Base-by-base conservation (phyloP, 148 eudicot genomes). In the Fagopyrum esculentum region DNA sequence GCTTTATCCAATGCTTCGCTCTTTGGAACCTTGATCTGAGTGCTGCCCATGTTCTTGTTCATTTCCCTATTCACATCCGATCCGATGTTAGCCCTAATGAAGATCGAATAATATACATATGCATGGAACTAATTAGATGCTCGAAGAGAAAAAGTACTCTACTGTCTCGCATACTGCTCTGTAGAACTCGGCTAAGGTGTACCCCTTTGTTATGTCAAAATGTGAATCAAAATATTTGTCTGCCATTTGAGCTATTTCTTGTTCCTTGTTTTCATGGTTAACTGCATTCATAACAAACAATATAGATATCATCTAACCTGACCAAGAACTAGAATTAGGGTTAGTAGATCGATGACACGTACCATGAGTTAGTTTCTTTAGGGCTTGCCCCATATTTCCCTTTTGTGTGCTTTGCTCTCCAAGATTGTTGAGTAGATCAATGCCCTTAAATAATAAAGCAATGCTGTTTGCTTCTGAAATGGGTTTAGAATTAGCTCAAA, bases 21-120 rank as follows among this genome's bases (percentile, higher is more conserved):
- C 19, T 71, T 77, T 22, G 98, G 93, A 69, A 93, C 85, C 8
- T 80, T 80, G 57, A 93, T 86, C 73, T 89, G 93, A n/a, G 96
- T 93, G 82, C 86, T 80, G 60, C 93, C 93, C 9, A 81, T 30
- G 64, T 11, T 83, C 68, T 50, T 81, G 79, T 93, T 93, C 29
- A 93, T 82, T 69, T 85, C 86, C 76, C 96, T 93, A 35, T 35
- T 35, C 71, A 66, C 46, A 66, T 16, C 15, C 4, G 63, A 35
- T 35, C 26, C 26, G 26, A 22, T 22, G 40, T 35, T 35, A 35
- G 40, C 40, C 40, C 40, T 35, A 35, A 35, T 35, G 40, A 35
- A 35, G 40, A 1, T 35, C 40, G 1, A 35, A 35, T 0, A 2
- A 35, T 35, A 35, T 35, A 30, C 2, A 35, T 35, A 35, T 35